Base-by-base conservation (phyloP, 2,329 filamentous ascomycete genomes). In the Colletotrichum acutatum region DNA sequence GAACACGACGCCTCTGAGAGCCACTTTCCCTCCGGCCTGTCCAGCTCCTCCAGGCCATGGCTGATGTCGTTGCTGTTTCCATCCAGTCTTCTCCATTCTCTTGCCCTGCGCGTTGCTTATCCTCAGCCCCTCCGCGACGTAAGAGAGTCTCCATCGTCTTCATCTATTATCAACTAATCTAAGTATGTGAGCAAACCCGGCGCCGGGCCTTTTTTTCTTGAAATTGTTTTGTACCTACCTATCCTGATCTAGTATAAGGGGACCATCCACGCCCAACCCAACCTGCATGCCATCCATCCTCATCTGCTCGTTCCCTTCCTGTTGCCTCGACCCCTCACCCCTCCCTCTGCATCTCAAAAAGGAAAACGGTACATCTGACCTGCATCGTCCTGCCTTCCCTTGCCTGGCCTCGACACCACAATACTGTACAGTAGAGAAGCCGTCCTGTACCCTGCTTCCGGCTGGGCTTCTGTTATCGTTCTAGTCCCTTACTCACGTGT, bases 161-260 rank as follows among this genome's bases (percentile, higher is more conserved):
- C 19, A 11, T 12, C 19, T 49, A 52, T 65, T 49, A 52, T 65
- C 30, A 62, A 37, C 54, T 14, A 54, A 22, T 22, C 52, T 63
- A 12, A 16, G 53, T 68, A 19, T 19, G 53, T 49, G 32, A 19
- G 28, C 49, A n/a, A 60, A 32, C 30, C 16, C 53, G 9, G 37
- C 22, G 16, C 7, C 56, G 34, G 12, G 28, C 26, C 32, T n/a
- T 56, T 60, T 49, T 34, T 30, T 28, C 34, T 49, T 34, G 9
- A 12, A 24, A 32, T 57, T 34, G 6, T 26, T 57, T 28, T 62
- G 24, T 34, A 58, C 68, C 49, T 74, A n/a, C 61, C 62, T 62
- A 46, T 66, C 57, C 49, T 63, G 71, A 62, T 72, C 62, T 74
- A 74, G 56, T 66, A 62, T 63, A 72, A 74, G 71, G 62, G 57